phyloP scores from a whole-genome alignment of 2,329 filamentous ascomycete genomes.

The Stachybotrys chartarum region DNA sequence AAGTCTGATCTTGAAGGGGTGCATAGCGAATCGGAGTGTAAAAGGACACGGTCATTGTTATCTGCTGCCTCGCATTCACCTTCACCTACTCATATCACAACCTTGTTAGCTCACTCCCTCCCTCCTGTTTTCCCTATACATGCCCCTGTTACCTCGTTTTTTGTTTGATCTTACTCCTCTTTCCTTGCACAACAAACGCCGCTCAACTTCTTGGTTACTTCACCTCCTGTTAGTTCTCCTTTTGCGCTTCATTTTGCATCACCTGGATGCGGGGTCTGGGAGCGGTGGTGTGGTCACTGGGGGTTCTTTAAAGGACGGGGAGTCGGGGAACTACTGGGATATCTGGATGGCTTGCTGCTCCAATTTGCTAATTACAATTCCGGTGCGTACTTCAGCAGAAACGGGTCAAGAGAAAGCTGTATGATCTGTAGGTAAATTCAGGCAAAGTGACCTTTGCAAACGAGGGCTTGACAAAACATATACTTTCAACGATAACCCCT shows the following conservation, averaged over 20 bases:
- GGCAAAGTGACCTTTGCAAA: neutral
- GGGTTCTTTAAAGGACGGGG: slow-evolving; percentile 11
- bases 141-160: neutral
- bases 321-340: slow-evolving; percentile 20
- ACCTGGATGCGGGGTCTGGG: slow-evolving; percentile 16
- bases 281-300: slow-evolving; percentile 13
- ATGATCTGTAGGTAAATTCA: neutral
- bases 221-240: neutral
- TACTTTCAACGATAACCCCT: no score
- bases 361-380: slow-evolving; percentile 10
- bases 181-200: neutral
- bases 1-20: slow-evolving; percentile 30
- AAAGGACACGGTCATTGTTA: slow-evolving; percentile 15
- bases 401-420: neutral
- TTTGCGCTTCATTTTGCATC: slow-evolving; percentile 9
- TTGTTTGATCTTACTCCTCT: neutral
- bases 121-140: neutral
- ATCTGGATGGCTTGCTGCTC: slow-evolving; percentile 5
- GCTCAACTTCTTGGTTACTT: neutral
- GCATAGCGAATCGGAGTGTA: slow-evolving; percentile 38
- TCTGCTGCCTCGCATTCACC: slow-evolving; percentile 6
- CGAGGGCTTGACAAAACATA: neutral
- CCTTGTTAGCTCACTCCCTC: slow-evolving; percentile 3
- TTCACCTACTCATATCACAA: slow-evolving; percentile 6
- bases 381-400: neutral